Base-by-base conservation (phyloP, 225 moss, liverwort and hornwort genomes). In the Physcomitrellopsis africana region DNA sequence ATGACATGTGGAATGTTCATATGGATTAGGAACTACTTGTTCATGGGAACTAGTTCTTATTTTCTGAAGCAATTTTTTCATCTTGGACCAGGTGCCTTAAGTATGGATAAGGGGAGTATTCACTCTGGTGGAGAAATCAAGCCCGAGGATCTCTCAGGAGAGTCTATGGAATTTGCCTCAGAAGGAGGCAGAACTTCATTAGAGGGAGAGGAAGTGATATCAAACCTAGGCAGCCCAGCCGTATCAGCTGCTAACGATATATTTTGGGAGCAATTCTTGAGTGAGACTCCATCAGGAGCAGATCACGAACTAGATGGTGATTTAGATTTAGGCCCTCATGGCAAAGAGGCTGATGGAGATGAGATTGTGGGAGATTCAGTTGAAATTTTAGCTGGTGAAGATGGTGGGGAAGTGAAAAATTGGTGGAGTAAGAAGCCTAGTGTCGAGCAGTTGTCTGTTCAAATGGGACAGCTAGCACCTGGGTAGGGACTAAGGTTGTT, bases 181-280 rank as follows among this genome's bases (percentile, higher is more conserved):
- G 86, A 88, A 32, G 79, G 75, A 19, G 67, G 27, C 26, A 77
- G 80, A 49, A 62, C 82, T 27, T 63, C 81, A 3, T 53, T 79
- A 10, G 84, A 86, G 27, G 87, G 70, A 29, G 89, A 89, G 69
- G 86, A 87, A 60, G 79, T 45, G 20, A 74, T 80, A 11, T 81
- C 69, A 9, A 79, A 60, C 58, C 60, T 83, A 46, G 89, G 74
- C 51, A 87, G 85, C 56, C 83, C 86, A 26, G 83, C 58, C 32
- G 47, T 79, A 8, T 85, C 90, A 13, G 79, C 68, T 55, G 79
- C 81, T 4, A 97, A 90, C 63, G 94, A 97, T 56, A 76, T 86
- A n/a, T 97, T 97, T 63, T 97, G 97, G 97, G 94, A 97, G 81
- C 94, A 94, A 51, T 94, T 94, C 61, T 63, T 97, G 70, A 79